Evolutionary conservation across 2,329 filamentous ascomycete genomes (phyloP), one percentile per base, ranked within the genome.

Genomic region (Aspergillus japonicus): DNA sequence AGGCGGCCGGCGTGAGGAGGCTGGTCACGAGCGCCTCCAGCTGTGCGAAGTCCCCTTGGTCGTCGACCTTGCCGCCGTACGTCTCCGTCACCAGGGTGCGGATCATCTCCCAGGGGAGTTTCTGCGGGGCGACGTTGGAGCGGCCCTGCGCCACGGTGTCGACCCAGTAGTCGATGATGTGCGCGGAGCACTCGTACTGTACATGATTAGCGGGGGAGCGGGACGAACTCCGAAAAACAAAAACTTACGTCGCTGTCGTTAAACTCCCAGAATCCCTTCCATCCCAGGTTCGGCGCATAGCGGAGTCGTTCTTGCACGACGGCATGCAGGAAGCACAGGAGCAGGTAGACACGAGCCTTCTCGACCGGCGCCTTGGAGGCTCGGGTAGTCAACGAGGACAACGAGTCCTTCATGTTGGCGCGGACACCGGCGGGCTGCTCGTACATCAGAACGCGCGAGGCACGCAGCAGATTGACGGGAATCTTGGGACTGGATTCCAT

Each of bases 251-350:
- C 95, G 68, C 93, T 96, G 77, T 99, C 96, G 74, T 99, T 99
- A 77, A 99, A 99, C 78, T 99, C 96, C 95, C 96, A 99, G 83
- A 97, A 96, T 56, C 92, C 92, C 81, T 96, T 97, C 95, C 95
- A 99, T 62, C 95, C 95, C 57, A 99, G 82, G 59, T 85, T 94
- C 0, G 95, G 96, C 24, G 94, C 93, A 75, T 99, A 99, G 63
- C 95, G 89, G 63, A 99, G 82, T 68, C 96, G 85, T 77, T 99
- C 95, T 76, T 99, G 95, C 11, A 97, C 88, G 42, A 99, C 93
- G 6, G 95, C 96, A 73, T 99, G 95, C 68, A 99, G 75, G 84
- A 99, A 98, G 3, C 90, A 95, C 42, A 99, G 84, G 52, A 99
- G 82, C 51, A 99, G 83, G 72, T 99, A 98, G 55, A 99, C 80